phyloP scores from a whole-genome alignment of 2,329 filamentous ascomycete genomes.

The Fusarium nanum region DNA sequence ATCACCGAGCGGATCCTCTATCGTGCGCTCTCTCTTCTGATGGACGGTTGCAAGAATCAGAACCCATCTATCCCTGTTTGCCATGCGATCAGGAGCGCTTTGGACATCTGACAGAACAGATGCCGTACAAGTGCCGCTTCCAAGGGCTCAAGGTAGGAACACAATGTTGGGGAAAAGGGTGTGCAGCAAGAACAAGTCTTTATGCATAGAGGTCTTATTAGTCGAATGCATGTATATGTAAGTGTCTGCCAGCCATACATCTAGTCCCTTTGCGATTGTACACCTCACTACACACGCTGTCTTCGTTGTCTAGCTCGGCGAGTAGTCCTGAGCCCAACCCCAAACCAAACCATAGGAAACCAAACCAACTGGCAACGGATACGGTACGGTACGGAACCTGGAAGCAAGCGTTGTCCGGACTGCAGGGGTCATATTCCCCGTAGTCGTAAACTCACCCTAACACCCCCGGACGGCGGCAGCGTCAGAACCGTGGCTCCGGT shows the following conservation, averaged over 20 bases:
- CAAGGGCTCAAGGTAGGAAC: background rate
- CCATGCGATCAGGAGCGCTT: constrained; percentile 32
- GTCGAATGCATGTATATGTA: background rate
- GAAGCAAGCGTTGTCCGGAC: constrained; percentile 26
- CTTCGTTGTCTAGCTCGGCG: constrained; percentile 2
- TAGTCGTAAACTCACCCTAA: constrained; percentile 6
- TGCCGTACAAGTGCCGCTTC: constrained; percentile 39
- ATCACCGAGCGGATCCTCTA: constrained; percentile 23
- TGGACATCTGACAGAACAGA: constrained; percentile 21
- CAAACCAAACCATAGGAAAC: constrained; percentile 9
- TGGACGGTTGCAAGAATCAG: constrained; percentile 17
- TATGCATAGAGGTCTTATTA: background rate
- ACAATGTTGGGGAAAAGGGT: constrained; percentile 2
- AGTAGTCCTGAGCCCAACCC: constrained; percentile 1
- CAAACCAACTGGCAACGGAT: constrained; percentile 22
- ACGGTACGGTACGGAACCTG: background rate
- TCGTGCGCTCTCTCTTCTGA: constrained; percentile 1
- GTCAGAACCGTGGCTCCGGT: constrained; percentile 47
- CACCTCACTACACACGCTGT: constrained; percentile 6
- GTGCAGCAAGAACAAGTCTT: background rate
- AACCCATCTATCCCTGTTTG: constrained; percentile 30
- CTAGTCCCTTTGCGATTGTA: constrained; percentile 1
- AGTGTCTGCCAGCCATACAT: constrained; percentile 1
- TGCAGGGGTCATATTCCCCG: constrained; percentile 41
- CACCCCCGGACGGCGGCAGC: constrained; percentile 39